Conservation (phyloP, 768 basidiomycete species). For the Leucosporidium creatinivorum region DNA sequence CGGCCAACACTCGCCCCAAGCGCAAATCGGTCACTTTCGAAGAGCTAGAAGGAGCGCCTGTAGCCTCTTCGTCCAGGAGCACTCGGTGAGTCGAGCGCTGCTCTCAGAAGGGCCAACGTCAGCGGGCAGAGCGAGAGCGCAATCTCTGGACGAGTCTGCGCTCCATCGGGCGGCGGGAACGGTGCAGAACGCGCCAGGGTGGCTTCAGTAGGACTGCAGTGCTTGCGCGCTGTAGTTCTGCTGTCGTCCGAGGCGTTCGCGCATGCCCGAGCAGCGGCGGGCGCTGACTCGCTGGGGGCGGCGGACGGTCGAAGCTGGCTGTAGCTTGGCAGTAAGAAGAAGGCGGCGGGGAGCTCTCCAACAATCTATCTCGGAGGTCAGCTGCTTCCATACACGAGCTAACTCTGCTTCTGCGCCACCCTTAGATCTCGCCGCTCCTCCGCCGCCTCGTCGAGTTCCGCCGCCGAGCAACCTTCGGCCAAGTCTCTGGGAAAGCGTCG, state of each 20-base stretch:
- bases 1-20: neutral
- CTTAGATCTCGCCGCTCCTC: slow-evolving; percentile 2
- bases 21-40: slow-evolving; percentile 4
- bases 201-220: neutral
- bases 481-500: slow-evolving; percentile 34
- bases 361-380: neutral
- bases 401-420: neutral
- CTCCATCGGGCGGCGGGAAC: no score
- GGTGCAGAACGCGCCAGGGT: neutral
- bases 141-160: neutral
- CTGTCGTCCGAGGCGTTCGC: no score
- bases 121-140: neutral
- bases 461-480: slow-evolving; percentile 3
- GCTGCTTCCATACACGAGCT: neutral
- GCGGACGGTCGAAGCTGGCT: neutral
- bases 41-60: neutral
- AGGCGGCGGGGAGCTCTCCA: no score
- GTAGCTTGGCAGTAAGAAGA: no score
- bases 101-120: neutral
- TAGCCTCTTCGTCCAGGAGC: neutral
- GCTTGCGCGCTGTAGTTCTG: no score
- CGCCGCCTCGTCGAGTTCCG: neutral
- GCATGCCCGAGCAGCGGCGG: neutral
- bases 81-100: neutral
- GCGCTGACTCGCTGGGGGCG: neutral